Base-by-base conservation (phyloP, 106 monocot species). In the Dendrobium officinale region DNA sequence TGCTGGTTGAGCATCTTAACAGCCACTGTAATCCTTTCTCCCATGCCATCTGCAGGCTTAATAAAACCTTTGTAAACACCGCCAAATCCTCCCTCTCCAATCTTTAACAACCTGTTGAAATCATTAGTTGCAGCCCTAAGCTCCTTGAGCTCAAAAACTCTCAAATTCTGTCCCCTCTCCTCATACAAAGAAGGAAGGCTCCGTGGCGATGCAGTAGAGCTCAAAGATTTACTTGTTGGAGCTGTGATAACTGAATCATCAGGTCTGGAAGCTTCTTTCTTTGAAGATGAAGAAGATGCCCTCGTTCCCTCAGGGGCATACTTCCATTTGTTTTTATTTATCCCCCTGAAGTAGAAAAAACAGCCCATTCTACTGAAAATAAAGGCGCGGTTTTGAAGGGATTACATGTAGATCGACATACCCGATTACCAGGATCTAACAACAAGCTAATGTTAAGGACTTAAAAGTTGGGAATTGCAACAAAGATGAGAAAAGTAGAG, bases 11-110 rank as follows among this genome's bases (percentile, higher is more conserved):
- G 78, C 27, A 40, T 70, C 78, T 83, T 83, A 22, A 83, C 78
- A 31, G 82, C 82, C 20, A 83, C 82, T 16, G 55, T 26, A 22
- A 83, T 83, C 55, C 55, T 78, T 42, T 83, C 82, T 37, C 78
- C 68, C n/a, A 72, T 72, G 6, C 72, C 55, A 78, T 83, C 78
- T 24, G 54, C 51, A 16, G 82, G 82, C 77, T n/a, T 51, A 55
- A 83, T 27, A 19, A 78, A 49, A 9, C 82, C 82, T 55, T 83
- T 83, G 55, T 83, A 83, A 72, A 83, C 82, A 49, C 82, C 77
- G 6, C 82, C 82, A 47, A 83, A 83, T 54, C 82, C 82, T 24
- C 82, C 82, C 43, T 83, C 78, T 11, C 82, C 82, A 59, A 83
- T 83, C 55, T 83, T 83, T 26, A 83, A 67, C 78, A 77, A 72